Base-by-base conservation (phyloP, 257 asterid species). In the Penstemon newberryi region DNA sequence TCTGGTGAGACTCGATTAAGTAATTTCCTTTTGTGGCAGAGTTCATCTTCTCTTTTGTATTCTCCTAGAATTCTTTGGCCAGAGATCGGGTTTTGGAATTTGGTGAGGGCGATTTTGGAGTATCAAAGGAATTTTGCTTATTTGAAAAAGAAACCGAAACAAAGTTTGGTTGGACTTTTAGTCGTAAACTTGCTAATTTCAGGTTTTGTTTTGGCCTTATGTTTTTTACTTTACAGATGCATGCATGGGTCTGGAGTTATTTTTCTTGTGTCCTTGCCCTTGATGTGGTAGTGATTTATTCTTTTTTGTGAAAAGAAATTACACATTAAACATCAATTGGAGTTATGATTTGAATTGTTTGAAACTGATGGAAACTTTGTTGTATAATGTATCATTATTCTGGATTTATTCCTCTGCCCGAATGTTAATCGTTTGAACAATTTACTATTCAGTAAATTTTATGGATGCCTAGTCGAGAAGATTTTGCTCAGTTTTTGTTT, bases 1-100 rank as follows among this genome's bases (percentile, higher is more conserved):
- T 88, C 94, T 5, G 96, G 96, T 7, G 97, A 88, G 81, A 78
- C 88, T n/a, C 91, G 97, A 1, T 69, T 90, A 54, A 90, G 96
- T 75, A 90, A 90, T 71, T 90, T 91, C 53, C 96, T 91, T 42
- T 72, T 88, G 77, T 91, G 97, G 96, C 97, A 91, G 82, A 91
- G 92, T 67, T 63, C 89, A 45, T 56, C 58, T 25, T 76, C 87
- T 33, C 76, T 91, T 18, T 77, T 91, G 59, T 91, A 87, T 79
- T 84, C 95, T 39, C 95, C 96, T 6, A 19, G 70, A 7, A 74
- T 67, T 44, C 85, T 88, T 9, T 91, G 96, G 96, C 97, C 97
- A 0, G 97, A 88, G 38, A 82, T 91, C 47, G 89, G 96, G 66
- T 81, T 85, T 5, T 39, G 89, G 74, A 96, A 88, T 81, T 70